Evolutionary conservation across 148 eudicot species (phyloP).

Genomic region (Agrostemma githago): DNA sequence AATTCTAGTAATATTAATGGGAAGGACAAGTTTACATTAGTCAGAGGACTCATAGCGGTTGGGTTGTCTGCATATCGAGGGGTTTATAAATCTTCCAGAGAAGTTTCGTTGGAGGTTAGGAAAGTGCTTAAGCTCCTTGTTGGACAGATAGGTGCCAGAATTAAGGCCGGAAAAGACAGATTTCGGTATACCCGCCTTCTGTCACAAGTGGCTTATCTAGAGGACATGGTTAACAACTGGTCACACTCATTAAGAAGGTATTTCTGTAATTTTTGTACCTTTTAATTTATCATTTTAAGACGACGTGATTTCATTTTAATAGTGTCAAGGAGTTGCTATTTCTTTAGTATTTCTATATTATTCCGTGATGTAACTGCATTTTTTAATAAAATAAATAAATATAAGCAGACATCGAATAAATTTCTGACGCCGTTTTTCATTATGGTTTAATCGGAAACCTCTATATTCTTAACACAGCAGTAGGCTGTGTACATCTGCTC

Average conservation of each 20-base stretch:
- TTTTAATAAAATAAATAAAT: no score
- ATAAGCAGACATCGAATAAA: background rate
- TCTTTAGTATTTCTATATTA: background rate
- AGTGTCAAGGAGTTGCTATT: background rate
- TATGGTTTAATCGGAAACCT: background rate
- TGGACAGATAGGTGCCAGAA: constrained; percentile 50
- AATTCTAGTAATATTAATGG: constrained; percentile 39
- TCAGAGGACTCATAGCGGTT: constrained; percentile 78
- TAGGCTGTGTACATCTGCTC: background rate
- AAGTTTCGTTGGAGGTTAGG: constrained; percentile 66
- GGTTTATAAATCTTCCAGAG: constrained; percentile 55
- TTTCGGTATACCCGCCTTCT: constrained; percentile 55
- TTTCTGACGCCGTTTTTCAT: background rate
- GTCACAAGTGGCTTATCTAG: constrained; percentile 92
- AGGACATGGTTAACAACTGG: constrained; percentile 86
- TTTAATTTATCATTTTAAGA: background rate
- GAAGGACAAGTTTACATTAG: constrained; percentile 54
- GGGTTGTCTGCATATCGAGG: constrained; percentile 90
- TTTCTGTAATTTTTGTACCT: constrained; percentile 17
- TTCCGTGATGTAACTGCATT: background rate
- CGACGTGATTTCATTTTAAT: background rate
- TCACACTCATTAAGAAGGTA: constrained; percentile 76
- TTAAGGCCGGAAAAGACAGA: constrained; percentile 72
- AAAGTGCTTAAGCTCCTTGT: constrained; percentile 76
- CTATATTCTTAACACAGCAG: background rate